Base-by-base conservation (phyloP, 2,329 filamentous ascomycete genomes). In the Biscogniauxia marginata region DNA sequence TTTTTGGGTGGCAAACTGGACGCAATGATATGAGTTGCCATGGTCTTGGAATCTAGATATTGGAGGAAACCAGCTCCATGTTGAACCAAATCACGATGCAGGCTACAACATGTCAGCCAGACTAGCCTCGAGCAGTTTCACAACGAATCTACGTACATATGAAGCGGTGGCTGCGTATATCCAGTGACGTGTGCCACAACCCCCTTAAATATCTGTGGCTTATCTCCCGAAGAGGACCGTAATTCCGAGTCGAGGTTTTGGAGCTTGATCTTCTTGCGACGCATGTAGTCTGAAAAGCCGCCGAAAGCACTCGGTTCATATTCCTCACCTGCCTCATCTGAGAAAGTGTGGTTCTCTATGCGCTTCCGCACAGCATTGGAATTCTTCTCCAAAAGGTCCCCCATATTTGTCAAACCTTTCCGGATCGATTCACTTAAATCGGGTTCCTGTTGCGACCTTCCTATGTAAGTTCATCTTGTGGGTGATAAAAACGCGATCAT, bases 11-110 rank as follows among this genome's bases (percentile, higher is more conserved):
- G 95, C 20, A 99, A 77, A 52, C 85, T 88, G 52, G 91, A 93
- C 3, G 93, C 93, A 65, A 99, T 92, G 63, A 99, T 96, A 71
- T 99, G 93, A 0, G 96, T 99, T 0, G 92, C 93, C 70, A 89
- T 88, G 0, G 93, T 98, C 77, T 99, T 99, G 39, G 87, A 89
- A 72, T 97, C 93, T 9, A 99, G 78, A 67, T 98, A 98, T 71
- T 99, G 95, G 59, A 97, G 82, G 65, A 96, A 98, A 0, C 89
- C 90, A 25, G 93, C 96, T n/a, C 95, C 95, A 83, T 98, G 87
- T 65, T 89, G 85, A 18, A 99, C 93, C 54, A 99, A 88, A 58
- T 96, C 82, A 52, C 80, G 86, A 75, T 96, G 93, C 18, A 99
- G 83, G 46, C 79, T 81, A 52, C 49, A 18, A 44, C 4, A 25